Conservation (phyloP, 2,329 filamentous ascomycete species). For the Helotiales sp. region DNA sequence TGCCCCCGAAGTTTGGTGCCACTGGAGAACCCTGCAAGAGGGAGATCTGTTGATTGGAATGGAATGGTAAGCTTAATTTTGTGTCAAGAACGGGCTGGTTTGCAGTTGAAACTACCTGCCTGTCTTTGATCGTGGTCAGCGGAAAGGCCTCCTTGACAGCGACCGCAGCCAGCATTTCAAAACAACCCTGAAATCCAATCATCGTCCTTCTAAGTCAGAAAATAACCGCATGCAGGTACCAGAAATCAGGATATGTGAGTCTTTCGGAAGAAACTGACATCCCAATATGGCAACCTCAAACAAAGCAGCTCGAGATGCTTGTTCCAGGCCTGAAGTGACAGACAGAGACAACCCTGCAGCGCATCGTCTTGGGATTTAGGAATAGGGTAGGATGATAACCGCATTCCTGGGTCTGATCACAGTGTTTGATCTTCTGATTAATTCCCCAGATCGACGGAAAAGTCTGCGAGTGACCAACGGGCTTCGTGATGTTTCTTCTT, state of each 20-base stretch:
- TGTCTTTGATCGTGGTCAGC: background rate
- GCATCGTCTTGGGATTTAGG: background rate
- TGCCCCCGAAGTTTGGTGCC: background rate
- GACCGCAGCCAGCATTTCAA: background rate
- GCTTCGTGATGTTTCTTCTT: too few relatives aligned
- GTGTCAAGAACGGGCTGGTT: background rate
- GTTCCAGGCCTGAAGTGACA: background rate
- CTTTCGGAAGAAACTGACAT: background rate
- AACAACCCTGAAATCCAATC: background rate
- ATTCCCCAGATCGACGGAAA: background rate
- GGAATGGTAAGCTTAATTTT: background rate
- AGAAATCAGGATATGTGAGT: background rate
- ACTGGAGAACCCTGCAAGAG: background rate
- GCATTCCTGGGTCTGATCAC: background rate
- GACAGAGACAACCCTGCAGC: background rate
- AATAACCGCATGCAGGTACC: background rate
- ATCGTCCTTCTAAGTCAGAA: background rate
- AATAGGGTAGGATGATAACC: background rate
- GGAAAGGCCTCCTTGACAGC: slow-evolving; percentile 8
- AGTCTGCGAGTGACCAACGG: background rate
- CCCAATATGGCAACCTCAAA: background rate
- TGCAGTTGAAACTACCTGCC: slow-evolving; percentile 1
- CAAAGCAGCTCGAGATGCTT: background rate
- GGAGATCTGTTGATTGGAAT: background rate
- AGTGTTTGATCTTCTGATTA: background rate